Evolutionary conservation across 2,329 filamentous ascomycete genomes (phyloP).

Genomic region (Colletotrichum navitas): DNA sequence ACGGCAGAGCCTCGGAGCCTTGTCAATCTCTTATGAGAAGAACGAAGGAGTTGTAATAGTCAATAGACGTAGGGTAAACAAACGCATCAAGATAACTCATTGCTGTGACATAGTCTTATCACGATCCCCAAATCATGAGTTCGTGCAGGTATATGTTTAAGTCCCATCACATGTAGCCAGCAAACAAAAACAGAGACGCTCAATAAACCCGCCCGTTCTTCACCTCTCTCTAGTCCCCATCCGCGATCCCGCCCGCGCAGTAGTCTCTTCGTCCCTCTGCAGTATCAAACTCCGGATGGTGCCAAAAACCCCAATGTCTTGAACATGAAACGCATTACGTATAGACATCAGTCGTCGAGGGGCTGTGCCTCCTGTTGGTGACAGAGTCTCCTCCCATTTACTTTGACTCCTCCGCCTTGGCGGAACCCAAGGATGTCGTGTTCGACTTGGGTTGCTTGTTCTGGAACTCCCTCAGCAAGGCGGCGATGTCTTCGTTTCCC

Average conservation of each 20-base stretch:
- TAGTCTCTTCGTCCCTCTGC: constrained; percentile 1
- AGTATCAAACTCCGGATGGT: constrained; percentile 24
- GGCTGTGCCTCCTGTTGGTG: neutral
- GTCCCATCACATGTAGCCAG: constrained; percentile 36
- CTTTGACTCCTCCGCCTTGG: constrained; percentile 25
- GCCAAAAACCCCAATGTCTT: constrained; percentile 15
- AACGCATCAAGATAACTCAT: constrained; percentile 24
- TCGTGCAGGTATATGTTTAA: constrained; percentile 34
- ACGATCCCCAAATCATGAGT: constrained; percentile 30
- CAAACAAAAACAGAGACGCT: constrained; percentile 26
- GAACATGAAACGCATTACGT: constrained; percentile 24
- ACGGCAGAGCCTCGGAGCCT: neutral
- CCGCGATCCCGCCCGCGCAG: neutral
- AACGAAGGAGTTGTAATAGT: neutral
- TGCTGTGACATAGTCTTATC: constrained; percentile 28
- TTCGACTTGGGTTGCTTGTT: constrained; percentile 49
- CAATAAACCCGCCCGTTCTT: constrained; percentile 28
- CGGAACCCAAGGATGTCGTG: constrained; percentile 13
- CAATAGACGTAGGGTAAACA: neutral
- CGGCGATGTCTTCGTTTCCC: constrained; percentile 65
- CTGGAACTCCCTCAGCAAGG: constrained; percentile 65
- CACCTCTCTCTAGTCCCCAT: constrained; percentile 9
- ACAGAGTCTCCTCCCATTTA: neutral
- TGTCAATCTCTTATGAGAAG: neutral
- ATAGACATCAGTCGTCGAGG: neutral